Evolutionary conservation across 805 yeast genomes (phyloP).

Genomic region (Wickerhamomyces queroliae): DNA sequence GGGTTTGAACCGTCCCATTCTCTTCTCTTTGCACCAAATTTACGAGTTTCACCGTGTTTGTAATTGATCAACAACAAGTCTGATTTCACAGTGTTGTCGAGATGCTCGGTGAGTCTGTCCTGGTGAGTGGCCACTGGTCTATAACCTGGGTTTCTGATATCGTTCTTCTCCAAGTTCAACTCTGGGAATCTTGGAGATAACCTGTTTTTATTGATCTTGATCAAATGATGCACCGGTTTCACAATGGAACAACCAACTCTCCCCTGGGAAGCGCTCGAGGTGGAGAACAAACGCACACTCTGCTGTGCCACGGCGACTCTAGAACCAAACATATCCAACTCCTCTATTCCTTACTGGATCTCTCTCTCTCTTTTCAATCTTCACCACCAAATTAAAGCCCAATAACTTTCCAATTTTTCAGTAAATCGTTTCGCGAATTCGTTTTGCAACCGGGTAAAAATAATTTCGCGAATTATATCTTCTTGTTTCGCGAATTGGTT

Average conservation of each 20-base stretch:
- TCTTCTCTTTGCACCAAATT: conserved; percentile 65
- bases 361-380: background rate
- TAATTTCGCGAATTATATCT: background rate
- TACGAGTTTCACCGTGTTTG: conserved; percentile 51
- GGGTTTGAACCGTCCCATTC: conserved; percentile 87
- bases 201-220: conserved; percentile 65
- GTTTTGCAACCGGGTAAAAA: background rate
- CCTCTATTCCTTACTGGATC: background rate
- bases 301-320: background rate
- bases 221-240: conserved; percentile 88
- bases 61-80: conserved; percentile 78
- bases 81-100: conserved; percentile 62
- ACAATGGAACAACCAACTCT: conserved; percentile 66
- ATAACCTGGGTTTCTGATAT: conserved; percentile 73
- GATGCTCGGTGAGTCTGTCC: conserved; percentile 77
- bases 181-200: conserved; percentile 73
- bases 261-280: conserved; percentile 23
- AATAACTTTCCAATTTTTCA: background rate
- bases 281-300: conserved; percentile 16
- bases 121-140: conserved; percentile 70
- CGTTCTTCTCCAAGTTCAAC: conserved; percentile 59
- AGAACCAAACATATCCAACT: no score
- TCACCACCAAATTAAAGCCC: background rate
- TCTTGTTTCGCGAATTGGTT: conserved; percentile 5
- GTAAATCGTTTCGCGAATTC: background rate